Evolutionary conservation across 2,329 filamentous ascomycete genomes (phyloP).

Genomic region (Emergomyces orientalis): DNA sequence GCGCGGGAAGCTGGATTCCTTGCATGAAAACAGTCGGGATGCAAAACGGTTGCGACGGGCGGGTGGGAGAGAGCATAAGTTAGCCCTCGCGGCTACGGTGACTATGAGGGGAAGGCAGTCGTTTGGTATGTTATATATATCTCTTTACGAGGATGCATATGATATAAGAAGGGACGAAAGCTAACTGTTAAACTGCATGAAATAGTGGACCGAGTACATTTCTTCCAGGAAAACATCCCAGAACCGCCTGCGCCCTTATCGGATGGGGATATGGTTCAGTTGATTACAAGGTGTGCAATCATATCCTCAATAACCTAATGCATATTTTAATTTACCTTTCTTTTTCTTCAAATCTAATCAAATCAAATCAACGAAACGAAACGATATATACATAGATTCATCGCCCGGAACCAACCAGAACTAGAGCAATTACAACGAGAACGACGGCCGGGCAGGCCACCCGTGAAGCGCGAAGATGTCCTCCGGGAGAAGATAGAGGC

Average conservation of each 20-base stretch:
- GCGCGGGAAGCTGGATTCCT: conserved; percentile 59
- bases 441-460: conserved; percentile 68
- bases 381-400: conserved; percentile 24
- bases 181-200: conserved; percentile 9
- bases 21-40: conserved; percentile 86
- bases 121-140: conserved; percentile 46
- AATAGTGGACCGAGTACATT: conserved; percentile 57
- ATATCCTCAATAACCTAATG: conserved; percentile 16
- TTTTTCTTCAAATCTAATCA: neutral
- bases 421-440: conserved; percentile 45
- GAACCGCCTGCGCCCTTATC: conserved; percentile 26
- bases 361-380: neutral
- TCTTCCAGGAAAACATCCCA: conserved; percentile 54
- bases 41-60: conserved; percentile 72
- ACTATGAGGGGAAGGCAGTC: conserved; percentile 66
- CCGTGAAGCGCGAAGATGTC: conserved; percentile 66
- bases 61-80: conserved; percentile 68
- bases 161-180: neutral
- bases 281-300: conserved; percentile 50
- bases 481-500: conserved; percentile 60
- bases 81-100: conserved; percentile 61
- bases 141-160: too few relatives aligned
- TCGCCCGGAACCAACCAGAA: conserved; percentile 29
- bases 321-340: neutral
- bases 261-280: conserved; percentile 33